Percentiles rank a stretch among this genome's conserved stretches.
phyloP scores from a whole-genome alignment of 805 yeast genomes.

The Allodekkera sacchari region DNA sequence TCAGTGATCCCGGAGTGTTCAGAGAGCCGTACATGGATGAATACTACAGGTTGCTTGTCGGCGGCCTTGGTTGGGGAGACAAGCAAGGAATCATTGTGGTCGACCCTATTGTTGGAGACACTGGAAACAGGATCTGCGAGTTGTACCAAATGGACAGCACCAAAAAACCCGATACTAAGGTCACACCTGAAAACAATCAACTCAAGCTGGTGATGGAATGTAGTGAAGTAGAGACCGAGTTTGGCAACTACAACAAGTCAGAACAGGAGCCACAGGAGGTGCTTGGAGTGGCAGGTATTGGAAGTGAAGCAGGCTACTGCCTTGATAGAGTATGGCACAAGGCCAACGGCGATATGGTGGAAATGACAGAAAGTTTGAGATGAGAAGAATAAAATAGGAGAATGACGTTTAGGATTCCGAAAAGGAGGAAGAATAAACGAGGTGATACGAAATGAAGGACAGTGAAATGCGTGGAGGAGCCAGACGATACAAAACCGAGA shows the following conservation, averaged over 20 bases:
- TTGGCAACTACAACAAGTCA: slow-evolving; percentile 4
- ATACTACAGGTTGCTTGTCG: slow-evolving; percentile 52
- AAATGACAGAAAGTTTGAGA: no score
- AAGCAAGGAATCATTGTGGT: slow-evolving; percentile 58
- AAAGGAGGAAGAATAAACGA: no score
- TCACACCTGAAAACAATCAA: not conserved
- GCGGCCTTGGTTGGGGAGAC: slow-evolving; percentile 74
- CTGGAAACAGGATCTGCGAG: slow-evolving; percentile 13
- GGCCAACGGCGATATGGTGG: slow-evolving; percentile 23
- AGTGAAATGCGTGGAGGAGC: no score
- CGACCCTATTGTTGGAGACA: slow-evolving; percentile 43
- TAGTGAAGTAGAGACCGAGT: slow-evolving; percentile 12
- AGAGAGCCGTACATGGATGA: slow-evolving; percentile 13
- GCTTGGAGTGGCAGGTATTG: slow-evolving; percentile 23
- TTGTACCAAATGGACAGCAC: slow-evolving; percentile 11
- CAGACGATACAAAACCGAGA: no score
- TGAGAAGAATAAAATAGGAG: no score
- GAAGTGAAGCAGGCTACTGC: slow-evolving; percentile 26
- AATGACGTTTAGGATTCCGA: no score
- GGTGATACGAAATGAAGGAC: no score
- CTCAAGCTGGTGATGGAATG: slow-evolving; percentile 16
- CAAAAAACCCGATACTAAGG: not conserved
- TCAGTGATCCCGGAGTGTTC: slow-evolving; percentile 8
- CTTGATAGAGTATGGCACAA: slow-evolving; percentile 23
- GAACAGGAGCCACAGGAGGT: slow-evolving; percentile 2